phyloP scores from a whole-genome alignment of 2,329 filamentous ascomycete genomes.

The Neonectria neomacrospora region DNA sequence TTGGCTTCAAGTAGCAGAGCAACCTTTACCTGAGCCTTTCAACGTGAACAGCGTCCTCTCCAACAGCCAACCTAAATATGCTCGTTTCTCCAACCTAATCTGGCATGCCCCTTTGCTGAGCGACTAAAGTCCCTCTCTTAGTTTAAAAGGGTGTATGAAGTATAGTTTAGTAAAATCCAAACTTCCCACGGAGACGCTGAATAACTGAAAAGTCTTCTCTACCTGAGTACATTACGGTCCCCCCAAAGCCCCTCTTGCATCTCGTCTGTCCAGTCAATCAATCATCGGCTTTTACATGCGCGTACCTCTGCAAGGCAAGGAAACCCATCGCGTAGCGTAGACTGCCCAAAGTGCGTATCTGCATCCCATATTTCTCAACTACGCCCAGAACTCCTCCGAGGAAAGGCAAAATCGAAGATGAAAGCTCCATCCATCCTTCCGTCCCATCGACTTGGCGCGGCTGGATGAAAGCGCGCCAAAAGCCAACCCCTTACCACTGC shows the following conservation, averaged over 20 bases:
- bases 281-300: slow-evolving; percentile 3
- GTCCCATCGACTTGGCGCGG: not conserved
- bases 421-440: not conserved
- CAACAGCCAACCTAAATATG: too few species aligned
- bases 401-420: not conserved
- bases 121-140: too few species aligned
- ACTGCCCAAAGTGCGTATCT: not conserved
- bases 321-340: not conserved
- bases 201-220: not conserved
- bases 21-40: not conserved
- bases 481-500: not conserved
- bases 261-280: slow-evolving; percentile 2
- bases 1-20: not conserved
- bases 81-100: too few species aligned
- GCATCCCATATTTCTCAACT: not conserved
- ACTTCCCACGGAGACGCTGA: not conserved
- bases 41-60: too few species aligned
- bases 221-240: not conserved
- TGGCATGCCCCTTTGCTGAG: too few species aligned
- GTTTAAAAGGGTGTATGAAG: too few species aligned
- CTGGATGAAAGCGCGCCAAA: not conserved
- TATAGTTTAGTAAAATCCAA: not conserved
- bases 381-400: slow-evolving; percentile 1
- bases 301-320: not conserved
- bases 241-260: not conserved